Evolutionary conservation across 441 rosid genomes (phyloP), one percentile per base, ranked within the genome.

Genomic region (Sinapis alba): DNA sequence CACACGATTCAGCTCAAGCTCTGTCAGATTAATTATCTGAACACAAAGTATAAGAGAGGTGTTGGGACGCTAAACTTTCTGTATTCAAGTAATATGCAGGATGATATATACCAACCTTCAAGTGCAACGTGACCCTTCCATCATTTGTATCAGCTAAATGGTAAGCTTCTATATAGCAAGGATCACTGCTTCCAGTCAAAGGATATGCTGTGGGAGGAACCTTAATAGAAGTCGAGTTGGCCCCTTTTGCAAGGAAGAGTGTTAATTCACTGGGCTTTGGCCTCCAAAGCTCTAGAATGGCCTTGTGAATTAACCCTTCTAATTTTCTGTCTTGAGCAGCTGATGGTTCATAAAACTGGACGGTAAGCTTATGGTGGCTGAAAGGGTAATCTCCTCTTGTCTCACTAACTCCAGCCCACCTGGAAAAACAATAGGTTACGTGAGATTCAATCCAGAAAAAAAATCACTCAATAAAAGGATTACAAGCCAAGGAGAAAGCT

Each of bases 331-430:
- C 98, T 85, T 93, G 99, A 56, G 99, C 99, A 65, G 97, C 97
- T 79, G 98, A 87, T 45, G 98, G 89, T 78, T 93, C 99, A 64
- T 96, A 96, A 83, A 96, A 96, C 87, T 91, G 98, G 77, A 96
- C 97, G 60, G 98, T 96, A 57, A 93, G 93, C 81, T 96, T 93
- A 80, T 96, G 98, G 85, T 96, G 99, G 86, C 97, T 96, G 76
- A 91, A 96, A 45, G 99, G 99, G 83, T 96, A 96, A 84, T 96
- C 99, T 78, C 99, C 99, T 82, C 97, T 86, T 69, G 99, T 95
- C 81, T 93, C 98, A 80, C 97, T 91, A 43, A 93, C 96, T 50
- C 96, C 96, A 80, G 93, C 92, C 99, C 98, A 96, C 97, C 99
- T 96, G 82, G 75, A 80, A 81, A 30, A 69, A 19, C 79, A 72